Conservation (phyloP, 768 basidiomycete genomes). For the Chalciporus pseudorubinellus region DNA sequence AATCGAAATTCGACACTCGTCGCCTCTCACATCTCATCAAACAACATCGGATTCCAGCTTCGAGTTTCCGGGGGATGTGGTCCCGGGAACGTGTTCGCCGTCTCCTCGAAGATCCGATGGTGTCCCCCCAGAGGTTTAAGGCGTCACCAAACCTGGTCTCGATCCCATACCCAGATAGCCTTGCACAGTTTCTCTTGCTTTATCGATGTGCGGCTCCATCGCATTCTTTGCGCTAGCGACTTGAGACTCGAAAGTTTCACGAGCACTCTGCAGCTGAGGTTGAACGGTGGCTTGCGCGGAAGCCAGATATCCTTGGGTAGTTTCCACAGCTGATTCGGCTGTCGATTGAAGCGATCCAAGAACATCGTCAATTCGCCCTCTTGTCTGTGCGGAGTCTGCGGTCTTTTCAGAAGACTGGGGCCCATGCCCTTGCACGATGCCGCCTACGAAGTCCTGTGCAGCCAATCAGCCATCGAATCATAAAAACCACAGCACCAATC, state of each 20-base stretch:
- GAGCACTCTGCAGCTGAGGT: conserved; percentile 17
- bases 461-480: neutral
- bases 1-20: too few species aligned
- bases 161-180: conserved; percentile 14
- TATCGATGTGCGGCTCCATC: conserved; percentile 34
- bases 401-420: conserved; percentile 20
- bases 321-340: conserved; percentile 29
- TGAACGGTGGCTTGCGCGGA: conserved; percentile 18
- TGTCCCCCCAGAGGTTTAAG: conserved; percentile 2
- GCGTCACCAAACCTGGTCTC: conserved; percentile 6
- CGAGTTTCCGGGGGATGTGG: neutral
- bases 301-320: conserved; percentile 32
- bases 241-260: conserved; percentile 29
- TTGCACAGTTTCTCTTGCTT: conserved; percentile 20
- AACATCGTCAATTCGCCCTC: conserved; percentile 32
- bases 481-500: neutral
- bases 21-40: neutral
- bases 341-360: conserved; percentile 31
- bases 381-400: conserved; percentile 29
- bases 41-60: conserved; percentile 3
- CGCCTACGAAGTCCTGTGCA: neutral
- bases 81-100: conserved; percentile 25
- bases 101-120: conserved; percentile 38
- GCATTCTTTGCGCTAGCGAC: conserved; percentile 22
- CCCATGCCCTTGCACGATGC: conserved; percentile 13